Conservation (phyloP, 805 yeast genomes). For the Limtongozyma cylindracea region DNA sequence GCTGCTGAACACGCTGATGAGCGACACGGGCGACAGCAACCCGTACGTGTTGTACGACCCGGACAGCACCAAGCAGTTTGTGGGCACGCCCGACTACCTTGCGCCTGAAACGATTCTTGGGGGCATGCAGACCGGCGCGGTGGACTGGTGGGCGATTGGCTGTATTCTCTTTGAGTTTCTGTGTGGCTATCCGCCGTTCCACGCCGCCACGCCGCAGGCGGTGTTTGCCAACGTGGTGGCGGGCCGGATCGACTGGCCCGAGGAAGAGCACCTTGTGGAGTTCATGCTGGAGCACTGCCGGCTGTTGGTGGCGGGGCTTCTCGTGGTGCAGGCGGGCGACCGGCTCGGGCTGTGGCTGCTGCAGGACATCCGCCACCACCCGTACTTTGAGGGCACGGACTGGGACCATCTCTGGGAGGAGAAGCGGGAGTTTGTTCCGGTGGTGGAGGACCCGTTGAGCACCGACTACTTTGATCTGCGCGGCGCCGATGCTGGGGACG, state of each 20-base stretch:
- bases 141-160: conserved; percentile 99
- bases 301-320: conserved; percentile 40
- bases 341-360: conserved; percentile 68
- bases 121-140: conserved; percentile 51
- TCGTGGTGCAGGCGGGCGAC: conserved; percentile 33
- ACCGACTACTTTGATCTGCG: conserved; percentile 82
- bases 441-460: conserved; percentile 51
- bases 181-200: conserved; percentile 90
- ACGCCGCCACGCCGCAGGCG: conserved; percentile 49
- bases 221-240: conserved; percentile 65
- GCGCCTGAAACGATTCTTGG: conserved; percentile 93
- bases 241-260: conserved; percentile 74
- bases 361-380: conserved; percentile 54
- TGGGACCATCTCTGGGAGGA: conserved; percentile 55
- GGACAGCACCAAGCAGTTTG: conserved; percentile 35
- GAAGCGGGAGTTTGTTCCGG: conserved; percentile 58
- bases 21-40: too few species aligned
- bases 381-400: conserved; percentile 43
- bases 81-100: conserved; percentile 93
- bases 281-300: too few species aligned
- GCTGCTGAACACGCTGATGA: conserved; percentile 17
- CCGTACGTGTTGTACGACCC: conserved; percentile 56
- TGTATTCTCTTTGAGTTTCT: conserved; percentile 82
- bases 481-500: conserved; percentile 59
- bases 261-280: conserved; percentile 20